Conservation (phyloP, 257 asterid species). For the Solanum dulcamara region DNA sequence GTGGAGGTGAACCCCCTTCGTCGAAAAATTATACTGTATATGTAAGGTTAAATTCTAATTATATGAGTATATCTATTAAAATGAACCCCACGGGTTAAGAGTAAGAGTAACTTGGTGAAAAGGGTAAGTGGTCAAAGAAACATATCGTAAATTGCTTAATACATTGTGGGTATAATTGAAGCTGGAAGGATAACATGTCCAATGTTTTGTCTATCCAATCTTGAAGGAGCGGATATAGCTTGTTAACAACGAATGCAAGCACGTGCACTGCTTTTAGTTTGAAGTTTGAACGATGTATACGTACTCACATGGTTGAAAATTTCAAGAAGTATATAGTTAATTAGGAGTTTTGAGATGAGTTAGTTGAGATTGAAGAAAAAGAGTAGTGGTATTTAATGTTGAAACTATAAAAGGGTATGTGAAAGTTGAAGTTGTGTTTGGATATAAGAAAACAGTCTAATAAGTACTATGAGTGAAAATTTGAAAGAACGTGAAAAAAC, state of each 20-base stretch:
- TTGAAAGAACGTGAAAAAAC: not conserved
- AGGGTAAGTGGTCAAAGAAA: not conserved
- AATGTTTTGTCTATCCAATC: no score
- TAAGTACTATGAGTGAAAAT: not conserved
- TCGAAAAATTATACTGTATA: no score
- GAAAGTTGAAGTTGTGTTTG: not conserved
- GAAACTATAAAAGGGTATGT: no score
- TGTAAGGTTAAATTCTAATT: no score
- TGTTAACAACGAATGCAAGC: not conserved
- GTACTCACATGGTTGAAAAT: not conserved
- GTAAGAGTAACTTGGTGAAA: not conserved
- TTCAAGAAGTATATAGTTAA: not conserved
- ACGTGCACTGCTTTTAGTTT: not conserved
- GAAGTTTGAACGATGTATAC: not conserved
- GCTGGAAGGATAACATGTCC: not conserved
- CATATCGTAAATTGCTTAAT: not conserved
- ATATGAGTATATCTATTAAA: no score
- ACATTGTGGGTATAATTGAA: not conserved
- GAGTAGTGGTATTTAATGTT: no score
- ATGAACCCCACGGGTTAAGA: not conserved
- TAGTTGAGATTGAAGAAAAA: not conserved
- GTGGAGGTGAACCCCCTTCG: no score
- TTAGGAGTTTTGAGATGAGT: no score
- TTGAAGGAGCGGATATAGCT: not conserved
- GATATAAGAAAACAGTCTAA: no score